Evolutionary conservation across 306 rosid genomes (phyloP).

Genomic region (Lathyrus sativus): DNA sequence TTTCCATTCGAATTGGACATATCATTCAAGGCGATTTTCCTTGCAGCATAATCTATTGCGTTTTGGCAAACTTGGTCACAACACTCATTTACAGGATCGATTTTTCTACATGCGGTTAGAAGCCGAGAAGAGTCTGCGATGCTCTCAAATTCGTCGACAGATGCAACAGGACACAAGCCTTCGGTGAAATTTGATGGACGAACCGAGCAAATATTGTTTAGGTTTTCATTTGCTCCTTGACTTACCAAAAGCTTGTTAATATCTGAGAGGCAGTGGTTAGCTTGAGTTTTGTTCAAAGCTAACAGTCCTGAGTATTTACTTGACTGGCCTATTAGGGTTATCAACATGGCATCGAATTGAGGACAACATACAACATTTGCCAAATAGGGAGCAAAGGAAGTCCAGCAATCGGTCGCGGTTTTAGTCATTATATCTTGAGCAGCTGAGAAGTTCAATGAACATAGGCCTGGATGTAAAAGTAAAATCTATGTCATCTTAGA

Average conservation of each 20-base stretch:
- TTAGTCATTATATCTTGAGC: neutral
- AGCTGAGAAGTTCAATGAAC: neutral
- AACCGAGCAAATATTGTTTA: constrained; percentile 49
- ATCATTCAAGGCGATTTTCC: constrained; percentile 51
- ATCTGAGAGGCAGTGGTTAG: constrained; percentile 67
- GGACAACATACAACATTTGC: constrained; percentile 76
- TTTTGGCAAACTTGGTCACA: constrained; percentile 67
- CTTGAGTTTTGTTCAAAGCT: constrained; percentile 55
- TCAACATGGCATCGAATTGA: constrained; percentile 58
- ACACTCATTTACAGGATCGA: constrained; percentile 67
- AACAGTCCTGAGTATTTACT: constrained; percentile 62
- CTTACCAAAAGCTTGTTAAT: constrained; percentile 55
- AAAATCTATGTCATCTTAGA: neutral
- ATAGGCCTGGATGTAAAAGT: neutral
- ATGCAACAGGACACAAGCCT: constrained; percentile 57
- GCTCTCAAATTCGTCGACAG: constrained; percentile 59
- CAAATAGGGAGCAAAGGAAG: constrained; percentile 61
- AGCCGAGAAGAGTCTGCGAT: constrained; percentile 56
- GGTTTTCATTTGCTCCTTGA: constrained; percentile 58
- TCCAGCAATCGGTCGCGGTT: constrained; percentile 8
- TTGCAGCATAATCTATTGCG: constrained; percentile 58
- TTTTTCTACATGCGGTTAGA: constrained; percentile 59
- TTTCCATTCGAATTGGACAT: constrained; percentile 38
- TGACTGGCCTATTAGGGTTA: constrained; percentile 59
- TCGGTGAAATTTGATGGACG: constrained; percentile 55